A percentile compares a stretch with the other conserved stretches of the same genome.
Conservation (phyloP, 1,284 basidiomycete species). For the Lignosus rhinocerotis region DNA sequence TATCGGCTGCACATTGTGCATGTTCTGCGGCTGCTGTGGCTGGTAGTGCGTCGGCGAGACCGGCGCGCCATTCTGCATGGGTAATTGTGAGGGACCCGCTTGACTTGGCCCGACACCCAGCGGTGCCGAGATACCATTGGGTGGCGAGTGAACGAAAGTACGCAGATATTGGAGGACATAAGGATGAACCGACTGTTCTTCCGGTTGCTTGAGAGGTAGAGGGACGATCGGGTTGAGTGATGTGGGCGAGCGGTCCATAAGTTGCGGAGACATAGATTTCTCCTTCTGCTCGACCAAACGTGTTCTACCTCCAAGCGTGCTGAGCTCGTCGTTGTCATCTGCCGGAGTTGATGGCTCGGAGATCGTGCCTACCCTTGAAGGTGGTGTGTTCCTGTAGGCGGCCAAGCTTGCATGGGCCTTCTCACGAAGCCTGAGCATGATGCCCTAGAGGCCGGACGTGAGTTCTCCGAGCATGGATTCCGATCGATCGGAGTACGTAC, state of each 20-base stretch:
- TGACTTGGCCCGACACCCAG: slow-evolving; percentile 9
- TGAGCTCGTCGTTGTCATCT: slow-evolving; percentile 68
- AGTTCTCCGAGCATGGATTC: background rate
- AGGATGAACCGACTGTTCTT: slow-evolving; percentile 48
- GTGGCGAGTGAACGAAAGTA: slow-evolving; percentile 49
- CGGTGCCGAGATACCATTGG: slow-evolving; percentile 6
- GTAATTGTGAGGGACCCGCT: slow-evolving; percentile 17
- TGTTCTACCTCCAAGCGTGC: slow-evolving; percentile 70
- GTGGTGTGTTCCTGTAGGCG: slow-evolving; percentile 59
- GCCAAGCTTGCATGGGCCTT: slow-evolving; percentile 67
- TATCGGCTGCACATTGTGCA: slow-evolving; percentile 20
- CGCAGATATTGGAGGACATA: slow-evolving; percentile 66
- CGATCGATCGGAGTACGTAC: slow-evolving; percentile 40
- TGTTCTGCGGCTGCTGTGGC: slow-evolving; percentile 15
- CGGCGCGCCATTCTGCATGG: slow-evolving; percentile 22
- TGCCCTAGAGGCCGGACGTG: slow-evolving; percentile 33
- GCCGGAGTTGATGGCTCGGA: slow-evolving; percentile 50
- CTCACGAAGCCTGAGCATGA: slow-evolving; percentile 54
- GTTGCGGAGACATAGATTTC: slow-evolving; percentile 44
- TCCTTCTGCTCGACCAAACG: slow-evolving; percentile 69
- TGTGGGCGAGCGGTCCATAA: slow-evolving; percentile 65
- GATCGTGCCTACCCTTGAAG: slow-evolving; percentile 42
- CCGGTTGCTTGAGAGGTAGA: slow-evolving; percentile 33
- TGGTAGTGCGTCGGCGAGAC: slow-evolving; percentile 26
- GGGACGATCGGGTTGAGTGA: slow-evolving; percentile 61